Evolutionary conservation across 176 grass and related monocot genomes (phyloP), one percentile per base, ranked within the genome.

Genomic region (Eleusine indica): DNA sequence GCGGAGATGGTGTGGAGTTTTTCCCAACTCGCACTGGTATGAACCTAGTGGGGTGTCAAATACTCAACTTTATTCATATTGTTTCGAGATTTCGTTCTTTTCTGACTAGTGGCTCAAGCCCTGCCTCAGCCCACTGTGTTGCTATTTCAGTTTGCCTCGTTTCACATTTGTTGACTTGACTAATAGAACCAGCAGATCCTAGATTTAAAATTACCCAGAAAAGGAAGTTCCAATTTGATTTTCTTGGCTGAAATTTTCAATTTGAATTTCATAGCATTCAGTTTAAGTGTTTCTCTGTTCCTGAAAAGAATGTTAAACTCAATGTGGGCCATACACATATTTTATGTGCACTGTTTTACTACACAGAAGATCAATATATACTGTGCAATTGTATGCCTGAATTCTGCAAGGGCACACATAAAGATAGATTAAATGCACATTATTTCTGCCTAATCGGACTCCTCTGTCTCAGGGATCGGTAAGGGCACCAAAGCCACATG

Each of bases 401-500:
- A 74, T 37, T 19, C 6, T 54, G 10, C 38, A 4, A 38, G 32
- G 48, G 13, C n/a, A 62, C 25, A 11, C 6, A n/a, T 8, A 2
- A 6, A 17, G 9, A 61, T 2, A 10, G 25, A 28, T 53, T 53
- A 4, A 19, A 68, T 68, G 37, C 21, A 35, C 18, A 58, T 21
- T 76, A 29, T 54, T 70, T 70, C 56, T 70, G 56, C 4, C 21
- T 81, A 57, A 70, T 28, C 7, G 8, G 15, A 7, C 66, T 70
- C 15, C 13, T 68, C 7, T 70, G 21, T 81, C 49, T 81, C 79
- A 81, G 79, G 79, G 79, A 71, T 42, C 79, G 43, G 79, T 81
- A 70, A 81, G 4, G 51, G 79, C 66, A 81, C 79, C 79, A 81
- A 70, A 43, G 25, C 79, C 79, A 43, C 79, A 81, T 43, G 79